Percentiles rank a stretch among this genome's conserved stretches.
These are phyloP conservation scores for Lachnellula willkommii DNA, from an alignment of 2,329 filamentous ascomycete species.

Conservation along the genomic window DNA sequence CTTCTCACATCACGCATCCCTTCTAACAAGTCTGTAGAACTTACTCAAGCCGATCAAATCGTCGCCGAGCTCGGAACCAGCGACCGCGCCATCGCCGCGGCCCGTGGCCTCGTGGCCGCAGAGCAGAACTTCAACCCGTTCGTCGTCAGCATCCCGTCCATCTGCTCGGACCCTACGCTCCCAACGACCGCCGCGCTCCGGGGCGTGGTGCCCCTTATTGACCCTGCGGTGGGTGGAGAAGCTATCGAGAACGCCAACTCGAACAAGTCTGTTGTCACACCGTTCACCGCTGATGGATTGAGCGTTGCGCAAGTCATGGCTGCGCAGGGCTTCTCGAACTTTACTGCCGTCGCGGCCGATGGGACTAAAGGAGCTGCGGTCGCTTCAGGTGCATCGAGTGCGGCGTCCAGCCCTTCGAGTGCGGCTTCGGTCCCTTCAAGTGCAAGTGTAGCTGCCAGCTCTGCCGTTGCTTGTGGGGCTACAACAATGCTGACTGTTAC, in stretches of 20 bases:
- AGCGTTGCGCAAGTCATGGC: constrained; percentile 60
- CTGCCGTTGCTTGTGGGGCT: constrained; percentile 13
- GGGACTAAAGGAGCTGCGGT: constrained; percentile 34
- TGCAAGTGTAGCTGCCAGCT: constrained; percentile 7
- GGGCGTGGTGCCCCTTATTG: constrained; percentile 62
- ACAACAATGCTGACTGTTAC: constrained; percentile 22
- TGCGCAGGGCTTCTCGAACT: constrained; percentile 58
- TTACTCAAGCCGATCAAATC: constrained; percentile 60
- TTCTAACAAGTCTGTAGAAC: constrained; percentile 35
- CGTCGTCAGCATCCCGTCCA: constrained; percentile 50
- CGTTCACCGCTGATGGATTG: constrained; percentile 55
- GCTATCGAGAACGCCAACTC: constrained; percentile 58
- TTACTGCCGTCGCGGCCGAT: constrained; percentile 40
- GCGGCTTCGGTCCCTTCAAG: constrained; percentile 9
- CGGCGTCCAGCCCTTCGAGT: neutral
- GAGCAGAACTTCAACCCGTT: constrained; percentile 73
- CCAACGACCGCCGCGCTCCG: constrained; percentile 56
- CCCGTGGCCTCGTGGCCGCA: constrained; percentile 57
- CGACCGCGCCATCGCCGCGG: constrained; percentile 55
- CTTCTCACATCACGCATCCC: neutral
- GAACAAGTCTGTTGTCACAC: constrained; percentile 43
- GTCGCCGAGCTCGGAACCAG: constrained; percentile 55
- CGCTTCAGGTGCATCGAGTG: constrained; percentile 10
- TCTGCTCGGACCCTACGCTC: constrained; percentile 59
- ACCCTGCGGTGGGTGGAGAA: constrained; percentile 55